Percentiles rank a stretch among this genome's conserved stretches.
Evolutionary conservation across 371 early-diverging fungal species (phyloP).

Genomic region (Lichtheimia ornata): DNA sequence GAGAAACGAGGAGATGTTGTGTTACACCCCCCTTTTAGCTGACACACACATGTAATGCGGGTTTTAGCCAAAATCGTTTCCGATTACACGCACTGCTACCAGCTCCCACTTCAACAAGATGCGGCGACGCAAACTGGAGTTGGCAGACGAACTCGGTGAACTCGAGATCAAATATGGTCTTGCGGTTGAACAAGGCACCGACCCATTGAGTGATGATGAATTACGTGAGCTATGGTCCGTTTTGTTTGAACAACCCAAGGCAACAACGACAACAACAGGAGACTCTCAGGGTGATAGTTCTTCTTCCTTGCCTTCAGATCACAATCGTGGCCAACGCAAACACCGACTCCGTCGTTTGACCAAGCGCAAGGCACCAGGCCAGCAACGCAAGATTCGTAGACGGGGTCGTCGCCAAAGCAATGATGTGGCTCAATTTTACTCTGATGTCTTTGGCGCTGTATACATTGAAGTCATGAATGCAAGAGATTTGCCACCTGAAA

Average conservation of each 20-base stretch:
- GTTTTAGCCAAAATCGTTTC: not conserved
- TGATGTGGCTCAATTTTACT: constrained; percentile 27
- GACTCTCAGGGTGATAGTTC: constrained; percentile 1
- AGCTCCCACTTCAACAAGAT: constrained; percentile 2
- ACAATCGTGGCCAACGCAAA: not conserved
- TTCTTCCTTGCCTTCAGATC: constrained; percentile 10
- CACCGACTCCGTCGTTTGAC: constrained; percentile 1
- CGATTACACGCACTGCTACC: not conserved
- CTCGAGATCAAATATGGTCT: constrained; percentile 11
- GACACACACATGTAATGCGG: no score
- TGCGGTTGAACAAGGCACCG: not conserved
- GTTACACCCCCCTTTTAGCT: no score
- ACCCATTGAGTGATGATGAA: not conserved
- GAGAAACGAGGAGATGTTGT: not conserved
- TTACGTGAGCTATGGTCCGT: constrained; percentile 8
- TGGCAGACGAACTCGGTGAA: constrained; percentile 3
- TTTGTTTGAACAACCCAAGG: not conserved
- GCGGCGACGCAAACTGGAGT: constrained; percentile 5
- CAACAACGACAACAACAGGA: not conserved
- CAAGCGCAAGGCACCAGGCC: constrained; percentile 8
- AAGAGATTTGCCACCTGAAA: constrained; percentile 61
- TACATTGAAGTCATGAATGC: constrained; percentile 69
- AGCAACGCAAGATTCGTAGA: constrained; percentile 10
- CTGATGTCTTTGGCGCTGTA: constrained; percentile 57
- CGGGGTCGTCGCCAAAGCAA: constrained; percentile 11